phyloP scores from a whole-genome alignment of 768 basidiomycete genomes.

The Multifurca ochricompacta region DNA sequence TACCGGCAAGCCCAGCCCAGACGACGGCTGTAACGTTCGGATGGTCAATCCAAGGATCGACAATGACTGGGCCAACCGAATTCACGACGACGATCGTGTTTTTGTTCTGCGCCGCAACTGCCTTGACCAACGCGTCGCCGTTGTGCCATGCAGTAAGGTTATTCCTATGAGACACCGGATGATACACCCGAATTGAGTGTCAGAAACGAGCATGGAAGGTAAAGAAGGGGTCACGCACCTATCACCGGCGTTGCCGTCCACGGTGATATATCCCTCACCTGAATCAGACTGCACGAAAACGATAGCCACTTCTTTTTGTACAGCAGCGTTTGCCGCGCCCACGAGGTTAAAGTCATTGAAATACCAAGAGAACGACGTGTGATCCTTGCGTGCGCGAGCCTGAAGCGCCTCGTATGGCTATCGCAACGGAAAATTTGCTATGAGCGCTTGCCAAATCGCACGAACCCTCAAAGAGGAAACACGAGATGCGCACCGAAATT shows the following conservation, averaged over 20 bases:
- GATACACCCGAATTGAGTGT: too few relatives aligned
- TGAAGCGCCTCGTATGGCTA: constrained; percentile 81
- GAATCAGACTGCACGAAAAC: constrained; percentile 38
- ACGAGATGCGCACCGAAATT: constrained; percentile 49
- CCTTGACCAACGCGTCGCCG: constrained; percentile 35
- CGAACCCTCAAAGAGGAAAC: neutral
- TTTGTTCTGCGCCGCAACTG: constrained; percentile 57
- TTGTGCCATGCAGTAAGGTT: constrained; percentile 36
- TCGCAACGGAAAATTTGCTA: neutral
- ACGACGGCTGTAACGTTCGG: constrained; percentile 62
- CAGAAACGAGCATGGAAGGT: neutral
- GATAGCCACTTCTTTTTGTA: constrained; percentile 41
- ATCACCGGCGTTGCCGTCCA: constrained; percentile 54
- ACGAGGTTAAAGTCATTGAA: constrained; percentile 61
- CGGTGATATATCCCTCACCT: constrained; percentile 44
- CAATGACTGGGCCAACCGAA: constrained; percentile 61
- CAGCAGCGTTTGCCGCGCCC: constrained; percentile 36
- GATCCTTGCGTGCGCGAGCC: constrained; percentile 54
- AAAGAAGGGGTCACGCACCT: constrained; percentile 34
- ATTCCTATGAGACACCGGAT: constrained; percentile 9
- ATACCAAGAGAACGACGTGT: constrained; percentile 58
- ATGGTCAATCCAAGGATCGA: constrained; percentile 68
- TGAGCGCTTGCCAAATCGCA: neutral
- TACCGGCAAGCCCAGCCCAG: constrained; percentile 52
- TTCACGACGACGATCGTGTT: constrained; percentile 80